A percentile compares a stretch with the other conserved stretches of the same genome.
Conservation (phyloP, 2,329 filamentous ascomycete species). For the Gaeumannomyces sp. region DNA sequence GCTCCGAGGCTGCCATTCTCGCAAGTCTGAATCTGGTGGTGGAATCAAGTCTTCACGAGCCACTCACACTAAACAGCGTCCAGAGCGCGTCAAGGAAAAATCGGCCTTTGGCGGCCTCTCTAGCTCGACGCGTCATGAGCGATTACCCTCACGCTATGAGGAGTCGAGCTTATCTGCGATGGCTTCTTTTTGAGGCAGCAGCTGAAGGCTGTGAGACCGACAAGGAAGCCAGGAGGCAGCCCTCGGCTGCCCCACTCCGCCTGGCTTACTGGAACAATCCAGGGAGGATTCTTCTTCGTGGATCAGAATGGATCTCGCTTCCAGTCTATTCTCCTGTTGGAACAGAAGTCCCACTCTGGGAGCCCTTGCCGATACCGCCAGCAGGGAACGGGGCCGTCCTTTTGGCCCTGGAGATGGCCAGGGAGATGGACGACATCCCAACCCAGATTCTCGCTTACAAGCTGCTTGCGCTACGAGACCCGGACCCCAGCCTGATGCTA, state of each 20-base stretch:
- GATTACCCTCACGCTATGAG: constrained; percentile 5
- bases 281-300: neutral
- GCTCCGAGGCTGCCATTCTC: neutral
- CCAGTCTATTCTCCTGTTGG: constrained; percentile 6
- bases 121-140: neutral
- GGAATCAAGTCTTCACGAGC: neutral
- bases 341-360: constrained; percentile 4
- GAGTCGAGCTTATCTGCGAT: constrained; percentile 6
- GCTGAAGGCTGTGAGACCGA: neutral
- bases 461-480: constrained; percentile 7
- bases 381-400: neutral
- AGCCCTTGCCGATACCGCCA: neutral
- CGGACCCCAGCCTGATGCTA: constrained; percentile 1
- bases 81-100: neutral
- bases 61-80: neutral
- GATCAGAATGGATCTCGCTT: neutral
- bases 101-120: neutral
- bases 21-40: neutral
- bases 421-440: constrained; percentile 8
- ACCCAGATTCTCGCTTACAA: constrained; percentile 10
- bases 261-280: neutral
- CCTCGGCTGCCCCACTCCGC: too few species aligned
- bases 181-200: constrained; percentile 2
- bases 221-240: neutral
- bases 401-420: constrained; percentile 1